Base-by-base conservation (phyloP, 495 filamentous ascomycete species). In the Aspergillus nanangensis region DNA sequence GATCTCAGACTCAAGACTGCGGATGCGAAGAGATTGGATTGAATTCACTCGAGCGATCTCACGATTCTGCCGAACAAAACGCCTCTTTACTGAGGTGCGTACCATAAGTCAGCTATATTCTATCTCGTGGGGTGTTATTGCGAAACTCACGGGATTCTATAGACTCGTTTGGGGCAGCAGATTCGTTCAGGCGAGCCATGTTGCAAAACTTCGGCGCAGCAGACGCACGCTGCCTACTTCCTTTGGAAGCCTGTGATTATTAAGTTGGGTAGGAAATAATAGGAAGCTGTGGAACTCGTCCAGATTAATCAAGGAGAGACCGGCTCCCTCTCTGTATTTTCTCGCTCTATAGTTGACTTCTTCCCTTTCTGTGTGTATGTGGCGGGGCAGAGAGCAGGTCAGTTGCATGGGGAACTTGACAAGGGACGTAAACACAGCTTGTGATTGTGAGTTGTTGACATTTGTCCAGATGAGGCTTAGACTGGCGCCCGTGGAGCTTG, bases 31-130 rank as follows among this genome's bases (percentile, higher is more conserved):
- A 14, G 89, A 91, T 64, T 96, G 94, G 49, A 81, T 83, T 2
- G 94, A 94, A 69, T 98, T 97, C 50, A 82, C 81, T 58, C 86
- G 75, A 37, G 90, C 90, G 47, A 98, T 90, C 55, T 96, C 93
- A 46, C 90, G 83, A 64, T 98, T 98, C 62, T 98, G 93, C 32
- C 92, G 81, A 38, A 95, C 70, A 59, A 93, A 95, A 58, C 87
- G 81, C 52, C 88, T 74, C 60, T 89, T 91, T 29, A 95, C 90
- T 95, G 59, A 41, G 25, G 8, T 11, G 25, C 23, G 9, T 18
- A 41, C 50, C 44, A 63, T 25, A 21, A 38, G 13, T 51, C 14
- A 41, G 13, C 17, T 8, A 45, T 13, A 11, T 34, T 44, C 15
- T 27, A n/a, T 18, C 14, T 14, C 31, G 27, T 39, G 14, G 33